These are phyloP conservation scores for Amyloporia xantha DNA, from an alignment of 768 basidiomycete genomes.

Conservation along the genomic window DNA sequence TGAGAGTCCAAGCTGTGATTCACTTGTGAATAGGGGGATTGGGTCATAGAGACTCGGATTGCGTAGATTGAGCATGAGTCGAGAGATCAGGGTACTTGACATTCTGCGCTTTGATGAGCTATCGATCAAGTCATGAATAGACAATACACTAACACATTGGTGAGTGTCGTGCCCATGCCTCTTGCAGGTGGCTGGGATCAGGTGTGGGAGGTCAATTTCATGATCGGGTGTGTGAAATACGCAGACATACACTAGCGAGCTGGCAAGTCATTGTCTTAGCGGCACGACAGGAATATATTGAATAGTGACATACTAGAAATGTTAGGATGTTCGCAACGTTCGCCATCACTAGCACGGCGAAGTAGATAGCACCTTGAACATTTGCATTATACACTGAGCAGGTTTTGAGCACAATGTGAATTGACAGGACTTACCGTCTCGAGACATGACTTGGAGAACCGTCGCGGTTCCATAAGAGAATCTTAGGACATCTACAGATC, in stretches of 20 bases:
- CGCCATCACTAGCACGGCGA: conserved; percentile 8
- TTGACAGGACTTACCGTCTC: conserved; percentile 8
- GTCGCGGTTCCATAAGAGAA: conserved; percentile 1
- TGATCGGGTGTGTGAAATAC: no score
- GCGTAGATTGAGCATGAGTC: conserved; percentile 14
- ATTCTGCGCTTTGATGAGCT: neutral
- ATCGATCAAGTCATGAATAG: neutral
- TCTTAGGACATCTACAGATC: conserved; percentile 6
- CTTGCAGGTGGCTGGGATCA: conserved; percentile 1
- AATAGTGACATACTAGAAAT: conserved; percentile 8
- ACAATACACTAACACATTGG: conserved; percentile 11
- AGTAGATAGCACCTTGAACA: conserved; percentile 11
- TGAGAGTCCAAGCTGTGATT: no score
- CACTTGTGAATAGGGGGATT: neutral
- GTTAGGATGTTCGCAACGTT: conserved; percentile 12
- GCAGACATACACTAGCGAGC: conserved; percentile 2
- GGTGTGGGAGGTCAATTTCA: neutral
- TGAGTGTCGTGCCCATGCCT: conserved; percentile 11
- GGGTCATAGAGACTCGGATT: conserved; percentile 2
- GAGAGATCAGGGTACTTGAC: conserved; percentile 9
- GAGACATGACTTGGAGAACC: conserved; percentile 9
- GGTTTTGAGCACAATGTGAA: neutral
- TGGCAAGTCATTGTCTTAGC: no score
- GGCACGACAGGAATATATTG: no score
- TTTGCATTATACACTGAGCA: neutral